phyloP scores from a whole-genome alignment of 139 green algal species.

The Trebouxia sp. region DNA sequence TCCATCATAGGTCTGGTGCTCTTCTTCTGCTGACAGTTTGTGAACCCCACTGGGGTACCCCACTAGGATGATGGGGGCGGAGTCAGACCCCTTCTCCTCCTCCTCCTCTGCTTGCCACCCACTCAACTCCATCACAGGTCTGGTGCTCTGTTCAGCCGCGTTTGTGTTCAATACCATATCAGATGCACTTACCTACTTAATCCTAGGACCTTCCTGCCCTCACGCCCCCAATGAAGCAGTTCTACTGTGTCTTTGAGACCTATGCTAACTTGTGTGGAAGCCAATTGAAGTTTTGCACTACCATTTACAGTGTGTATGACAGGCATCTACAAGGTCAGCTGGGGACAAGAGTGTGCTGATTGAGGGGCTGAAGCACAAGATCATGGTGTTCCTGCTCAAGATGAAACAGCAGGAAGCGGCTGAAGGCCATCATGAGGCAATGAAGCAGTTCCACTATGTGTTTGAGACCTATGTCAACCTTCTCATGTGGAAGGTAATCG shows the following conservation, averaged over 20 bases:
- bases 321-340: neutral
- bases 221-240: too few relatives aligned
- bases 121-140: slow-evolving; percentile 14
- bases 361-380: slow-evolving; percentile 30
- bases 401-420: neutral
- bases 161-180: too few relatives aligned
- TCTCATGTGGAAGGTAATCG: slow-evolving; percentile 38
- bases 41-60: too few relatives aligned
- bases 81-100: neutral
- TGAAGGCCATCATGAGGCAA: neutral
- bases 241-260: too few relatives aligned
- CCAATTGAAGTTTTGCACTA: neutral
- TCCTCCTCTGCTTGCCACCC: neutral
- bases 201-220: too few relatives aligned
- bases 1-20: neutral
- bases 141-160: too few relatives aligned
- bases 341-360: neutral
- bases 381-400: slow-evolving; percentile 34
- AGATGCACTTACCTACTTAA: too few relatives aligned
- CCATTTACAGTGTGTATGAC: neutral
- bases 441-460: slow-evolving; percentile 30
- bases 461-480: slow-evolving; percentile 33
- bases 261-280: too few relatives aligned
- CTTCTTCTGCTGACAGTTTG: neutral
- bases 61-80: too few relatives aligned